A percentile compares a stretch with the other conserved stretches of the same genome.
Conservation (phyloP, 1,284 basidiomycete genomes). For the Heterobasidion annosum region DNA sequence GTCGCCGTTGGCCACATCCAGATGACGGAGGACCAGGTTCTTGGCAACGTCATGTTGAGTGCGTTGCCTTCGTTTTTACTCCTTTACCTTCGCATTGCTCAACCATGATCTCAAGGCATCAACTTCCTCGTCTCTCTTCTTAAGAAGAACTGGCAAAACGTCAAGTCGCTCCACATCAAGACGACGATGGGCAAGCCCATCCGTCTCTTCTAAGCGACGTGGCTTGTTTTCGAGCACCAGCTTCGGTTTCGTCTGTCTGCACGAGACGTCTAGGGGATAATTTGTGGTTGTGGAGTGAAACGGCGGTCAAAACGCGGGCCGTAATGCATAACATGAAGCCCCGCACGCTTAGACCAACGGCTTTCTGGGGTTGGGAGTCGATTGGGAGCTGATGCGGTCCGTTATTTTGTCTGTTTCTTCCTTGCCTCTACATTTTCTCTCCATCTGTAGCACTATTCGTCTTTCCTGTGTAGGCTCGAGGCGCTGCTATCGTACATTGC, state of each 20-base stretch:
- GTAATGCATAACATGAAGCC: conserved; percentile 83
- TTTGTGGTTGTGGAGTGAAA: conserved; percentile 9
- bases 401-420: background rate
- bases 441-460: background rate
- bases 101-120: conserved; percentile 52
- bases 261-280: conserved; percentile 8
- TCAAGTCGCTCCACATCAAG: conserved; percentile 99
- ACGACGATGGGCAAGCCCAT: conserved; percentile 98
- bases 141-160: conserved; percentile 99
- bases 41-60: conserved; percentile 97
- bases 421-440: background rate
- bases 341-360: conserved; percentile 91
- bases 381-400: conserved; percentile 75
- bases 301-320: conserved; percentile 20
- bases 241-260: conserved; percentile 1
- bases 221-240: background rate
- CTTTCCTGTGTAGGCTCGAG: background rate
- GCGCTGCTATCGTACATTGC: background rate
- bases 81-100: background rate
- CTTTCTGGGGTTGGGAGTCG: conserved; percentile 51
- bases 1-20: conserved; percentile 97
- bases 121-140: conserved; percentile 99
- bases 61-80: conserved; percentile 18
- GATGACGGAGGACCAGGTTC: conserved; percentile 97
- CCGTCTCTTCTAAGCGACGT: conserved; percentile 72